Conservation (phyloP, 306 rosid genomes). For the Canavalia ensiformis region DNA sequence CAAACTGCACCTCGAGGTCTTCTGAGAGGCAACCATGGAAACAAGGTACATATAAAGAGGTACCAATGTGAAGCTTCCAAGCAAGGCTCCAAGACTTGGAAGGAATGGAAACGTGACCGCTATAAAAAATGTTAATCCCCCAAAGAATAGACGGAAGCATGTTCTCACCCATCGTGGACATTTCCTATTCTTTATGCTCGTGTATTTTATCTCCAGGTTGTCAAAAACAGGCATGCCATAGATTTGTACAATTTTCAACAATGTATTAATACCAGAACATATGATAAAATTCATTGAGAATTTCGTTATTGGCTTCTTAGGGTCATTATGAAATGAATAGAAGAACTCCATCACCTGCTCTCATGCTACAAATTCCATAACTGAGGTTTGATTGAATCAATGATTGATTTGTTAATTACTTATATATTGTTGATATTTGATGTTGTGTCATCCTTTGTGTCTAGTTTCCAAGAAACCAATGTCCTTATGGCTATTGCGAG, state of each 20-base stretch:
- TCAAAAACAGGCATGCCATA: constrained; percentile 73
- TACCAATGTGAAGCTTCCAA: constrained; percentile 63
- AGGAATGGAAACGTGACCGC: constrained; percentile 76
- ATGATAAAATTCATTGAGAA: constrained; percentile 53
- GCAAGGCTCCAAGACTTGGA: constrained; percentile 55
- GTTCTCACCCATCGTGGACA: constrained; percentile 55
- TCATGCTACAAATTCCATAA: too few species aligned
- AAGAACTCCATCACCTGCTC: too few species aligned
- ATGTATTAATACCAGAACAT: constrained; percentile 52
- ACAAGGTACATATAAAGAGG: too few species aligned
- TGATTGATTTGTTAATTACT: too few species aligned
- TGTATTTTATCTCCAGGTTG: constrained; percentile 64
- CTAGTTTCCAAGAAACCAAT: too few species aligned
- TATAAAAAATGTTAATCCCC: constrained; percentile 59
- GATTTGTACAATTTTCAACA: too few species aligned
- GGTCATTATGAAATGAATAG: too few species aligned
- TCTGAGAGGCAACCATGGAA: too few species aligned
- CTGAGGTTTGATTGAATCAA: too few species aligned
- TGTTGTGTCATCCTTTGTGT: too few species aligned
- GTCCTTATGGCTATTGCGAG: constrained; percentile 66
- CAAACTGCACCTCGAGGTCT: constrained; percentile 45
- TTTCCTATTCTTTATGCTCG: constrained; percentile 50
- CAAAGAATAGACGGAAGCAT: constrained; percentile 58
- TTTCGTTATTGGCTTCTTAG: constrained; percentile 54
- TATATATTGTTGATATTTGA: too few species aligned